phyloP scores from a whole-genome alignment of 2,329 filamentous ascomycete genomes.

The Emergomyces africanus region DNA sequence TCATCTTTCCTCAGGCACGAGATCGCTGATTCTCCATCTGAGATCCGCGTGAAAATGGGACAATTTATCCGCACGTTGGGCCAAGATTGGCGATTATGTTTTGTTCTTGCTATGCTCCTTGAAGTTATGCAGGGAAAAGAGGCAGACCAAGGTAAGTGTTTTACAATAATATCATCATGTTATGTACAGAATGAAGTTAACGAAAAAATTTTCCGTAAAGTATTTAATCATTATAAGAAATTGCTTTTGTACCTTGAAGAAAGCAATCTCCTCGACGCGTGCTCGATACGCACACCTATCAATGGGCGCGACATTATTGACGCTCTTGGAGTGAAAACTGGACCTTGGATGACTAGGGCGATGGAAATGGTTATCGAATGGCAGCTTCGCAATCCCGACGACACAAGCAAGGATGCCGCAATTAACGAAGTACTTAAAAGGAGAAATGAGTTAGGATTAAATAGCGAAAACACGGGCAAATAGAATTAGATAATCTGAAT shows the following conservation, averaged over 20 bases:
- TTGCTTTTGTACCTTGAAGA: conserved; percentile 42
- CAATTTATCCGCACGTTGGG: conserved; percentile 23
- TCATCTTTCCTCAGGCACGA: conserved; percentile 16
- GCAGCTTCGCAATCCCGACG: conserved; percentile 70
- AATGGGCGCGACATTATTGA: conserved; percentile 63
- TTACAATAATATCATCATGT: not conserved
- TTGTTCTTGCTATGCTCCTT: conserved; percentile 28
- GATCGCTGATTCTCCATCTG: conserved; percentile 19
- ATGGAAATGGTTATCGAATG: conserved; percentile 71
- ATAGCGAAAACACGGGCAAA: not conserved
- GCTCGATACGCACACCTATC: conserved; percentile 50
- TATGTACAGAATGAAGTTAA: not conserved
- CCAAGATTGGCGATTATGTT: conserved; percentile 28
- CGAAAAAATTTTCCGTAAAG: conserved; percentile 16
- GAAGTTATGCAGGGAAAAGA: conserved; percentile 24
- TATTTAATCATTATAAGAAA: conserved; percentile 38
- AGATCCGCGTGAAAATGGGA: conserved; percentile 26
- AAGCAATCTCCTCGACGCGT: conserved; percentile 37
- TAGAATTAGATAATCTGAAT: not conserved
- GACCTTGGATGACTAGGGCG: conserved; percentile 72
- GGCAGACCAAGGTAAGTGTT: conserved; percentile 19
- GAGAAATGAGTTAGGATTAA: conserved; percentile 38
- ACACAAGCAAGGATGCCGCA: conserved; percentile 45
- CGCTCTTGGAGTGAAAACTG: conserved; percentile 51
- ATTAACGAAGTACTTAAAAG: conserved; percentile 46